Evolutionary conservation across 441 rosid genomes (phyloP).

Genomic region (Pelargonium citronellum): DNA sequence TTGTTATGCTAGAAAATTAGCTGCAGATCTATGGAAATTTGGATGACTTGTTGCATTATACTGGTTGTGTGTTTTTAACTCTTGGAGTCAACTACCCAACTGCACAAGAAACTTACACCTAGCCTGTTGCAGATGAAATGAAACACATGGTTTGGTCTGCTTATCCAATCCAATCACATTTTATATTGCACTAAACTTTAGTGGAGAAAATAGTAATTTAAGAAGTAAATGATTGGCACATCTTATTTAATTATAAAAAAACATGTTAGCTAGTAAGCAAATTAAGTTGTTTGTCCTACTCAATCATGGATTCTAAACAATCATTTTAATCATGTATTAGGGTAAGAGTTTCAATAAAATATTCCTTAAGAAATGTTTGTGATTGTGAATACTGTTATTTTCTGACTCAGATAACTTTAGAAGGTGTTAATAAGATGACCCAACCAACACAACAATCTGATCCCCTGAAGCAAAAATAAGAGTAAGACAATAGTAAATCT

Average conservation of each 20-base stretch:
- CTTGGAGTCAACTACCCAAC: slow-evolving; percentile 3
- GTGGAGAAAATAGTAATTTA: neutral
- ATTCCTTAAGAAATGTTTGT: neutral
- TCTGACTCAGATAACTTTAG: no score
- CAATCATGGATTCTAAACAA: neutral
- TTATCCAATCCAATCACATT: neutral
- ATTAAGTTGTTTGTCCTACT: neutral
- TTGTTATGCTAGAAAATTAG: neutral
- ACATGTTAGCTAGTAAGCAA: neutral
- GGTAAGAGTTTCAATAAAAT: neutral
- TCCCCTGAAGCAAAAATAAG: no score
- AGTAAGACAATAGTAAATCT: no score
- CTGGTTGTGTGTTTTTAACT: no score
- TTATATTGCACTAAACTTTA: neutral
- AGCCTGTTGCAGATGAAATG: neutral
- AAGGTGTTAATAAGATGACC: no score
- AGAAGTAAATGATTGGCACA: neutral
- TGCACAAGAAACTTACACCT: neutral
- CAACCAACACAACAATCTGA: no score
- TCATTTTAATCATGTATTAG: neutral
- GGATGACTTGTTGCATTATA: neutral
- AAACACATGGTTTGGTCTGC: neutral
- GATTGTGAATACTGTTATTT: no score
- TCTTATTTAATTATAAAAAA: no score
- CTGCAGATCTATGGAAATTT: neutral